Base-by-base conservation (phyloP, 495 filamentous ascomycete genomes). In the Tuber indicum region DNA sequence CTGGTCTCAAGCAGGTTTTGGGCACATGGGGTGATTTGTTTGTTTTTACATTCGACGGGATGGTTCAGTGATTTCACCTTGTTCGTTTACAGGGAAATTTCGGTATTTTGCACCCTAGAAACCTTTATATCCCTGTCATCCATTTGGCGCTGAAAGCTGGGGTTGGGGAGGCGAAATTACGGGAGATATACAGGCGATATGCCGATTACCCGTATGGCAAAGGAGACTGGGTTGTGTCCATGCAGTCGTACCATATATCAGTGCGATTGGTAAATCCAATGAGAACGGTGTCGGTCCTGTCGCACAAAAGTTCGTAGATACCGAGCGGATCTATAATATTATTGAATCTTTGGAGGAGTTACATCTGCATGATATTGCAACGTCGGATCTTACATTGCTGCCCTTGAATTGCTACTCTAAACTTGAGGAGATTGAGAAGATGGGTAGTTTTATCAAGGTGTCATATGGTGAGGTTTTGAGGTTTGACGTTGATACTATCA, bases 231-330 rank as follows among this genome's bases (percentile, higher is more conserved):
- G 95, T 98, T 82, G 94, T 92, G 32, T 97, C 96, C 17, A 99
- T 99, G 96, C 92, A 96, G 83, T 96, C 97, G 84, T n/a, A n/a
- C n/a, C n/a, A n/a, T 99, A 98, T 83, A 90, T 99, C 78, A 92
- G 93, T 82, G 94, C 96, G 0, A 97, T 99, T 77, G 95, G 97
- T 78, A 78, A 78, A 73, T 73, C 82, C 74, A 82, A 83, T 41
- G 82, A 83, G 52, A 79, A 82, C 73, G 82, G 82, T 32, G 78
- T 84, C 32, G 83, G 82, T 73, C 81, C 76, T 39, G 82, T 84
- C 21, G 83, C 83, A 52, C 77, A 82, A 3, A 84, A 84, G 77
- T 84, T 83, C 79, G 87, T 99, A 39, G 96, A 98, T 79, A 98
- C 94, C 0, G 94, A 98, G 86, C 88, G 94, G 80, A 97, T 99